A percentile compares a stretch with the other conserved stretches of the same genome.
Conservation (phyloP, 257 asterid genomes). For the Solanum boliviense region DNA sequence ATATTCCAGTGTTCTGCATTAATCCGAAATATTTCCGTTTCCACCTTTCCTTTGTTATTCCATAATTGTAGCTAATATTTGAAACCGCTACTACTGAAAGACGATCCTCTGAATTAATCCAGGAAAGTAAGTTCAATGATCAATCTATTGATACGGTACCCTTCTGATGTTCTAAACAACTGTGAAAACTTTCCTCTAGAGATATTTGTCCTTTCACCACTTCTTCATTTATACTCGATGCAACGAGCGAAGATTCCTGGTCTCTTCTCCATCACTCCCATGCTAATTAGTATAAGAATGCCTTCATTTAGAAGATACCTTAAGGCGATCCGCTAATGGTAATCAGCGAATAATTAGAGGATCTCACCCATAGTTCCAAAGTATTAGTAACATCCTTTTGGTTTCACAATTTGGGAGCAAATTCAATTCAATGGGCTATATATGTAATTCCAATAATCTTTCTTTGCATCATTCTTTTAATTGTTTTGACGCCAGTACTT, state of each 20-base stretch:
- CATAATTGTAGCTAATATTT: background rate
- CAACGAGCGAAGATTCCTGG: background rate
- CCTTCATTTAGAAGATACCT: too few relatives aligned
- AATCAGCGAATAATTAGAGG: background rate
- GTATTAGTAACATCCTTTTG: background rate
- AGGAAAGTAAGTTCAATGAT: background rate
- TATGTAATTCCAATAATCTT: background rate
- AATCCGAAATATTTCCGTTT: background rate
- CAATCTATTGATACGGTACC: background rate
- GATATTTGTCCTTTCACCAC: background rate
- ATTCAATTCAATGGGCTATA: background rate
- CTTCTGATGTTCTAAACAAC: background rate
- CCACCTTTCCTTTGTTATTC: background rate
- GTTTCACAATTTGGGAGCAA: background rate
- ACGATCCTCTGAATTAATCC: background rate
- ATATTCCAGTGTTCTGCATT: background rate
- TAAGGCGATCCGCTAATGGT: too few relatives aligned
- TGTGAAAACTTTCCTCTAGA: background rate
- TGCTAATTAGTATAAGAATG: too few relatives aligned
- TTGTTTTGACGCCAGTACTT: background rate
- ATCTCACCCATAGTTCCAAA: background rate
- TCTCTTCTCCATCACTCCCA: background rate
- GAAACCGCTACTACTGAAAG: background rate
- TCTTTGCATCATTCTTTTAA: background rate
- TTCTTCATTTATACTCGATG: background rate